Evolutionary conservation across 306 rosid genomes (phyloP), one percentile per base, ranked within the genome.

Genomic region (Cucumis cinereus): DNA sequence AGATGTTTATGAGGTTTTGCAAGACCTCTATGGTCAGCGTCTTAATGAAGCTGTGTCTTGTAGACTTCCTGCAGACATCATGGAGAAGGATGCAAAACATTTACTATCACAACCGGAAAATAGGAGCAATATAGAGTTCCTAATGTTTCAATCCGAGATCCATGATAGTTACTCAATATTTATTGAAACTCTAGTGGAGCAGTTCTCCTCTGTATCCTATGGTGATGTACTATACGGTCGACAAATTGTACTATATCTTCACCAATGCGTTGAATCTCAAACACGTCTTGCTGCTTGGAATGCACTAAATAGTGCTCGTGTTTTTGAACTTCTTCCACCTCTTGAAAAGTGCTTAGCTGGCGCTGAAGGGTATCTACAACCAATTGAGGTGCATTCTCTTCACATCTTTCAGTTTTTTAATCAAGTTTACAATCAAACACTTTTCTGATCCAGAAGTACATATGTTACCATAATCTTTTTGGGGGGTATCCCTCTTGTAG

Each of bases 241-340:
- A 28, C 98, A 94, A 89, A 88, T 94, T 86, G 89, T 96, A 38
- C 61, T 94, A 30, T 94, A 91, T 89, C 81, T 94, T 40, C 95
- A 89, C 85, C 84, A 87, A 22, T 81, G 82, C 76, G 96, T 90
- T 80, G 96, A 94, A 85, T 80, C 89, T 75, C 87, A 91, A 12
- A 67, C 84, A 75, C 87, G 98, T 52, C 92, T 94, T 82, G 83
- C 90, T 69, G 85, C 96, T 36, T 91, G 98, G 98, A 94, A 87
- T 82, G 62, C 89, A 59, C 81, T 91, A 76, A 86, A 89, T 59
- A 89, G 81, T 85, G 89, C 89, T 79, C 88, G 79, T 61, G 98
- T 88, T 79, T 94, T 94, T 83, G 97, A 94, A 80, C 93, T 94
- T 82, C 89, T 94, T 64, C 97, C 98, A 60, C 90, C 90, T 70